Base-by-base conservation (phyloP, 2,329 filamentous ascomycete species). In the Colletotrichum endophyticum region DNA sequence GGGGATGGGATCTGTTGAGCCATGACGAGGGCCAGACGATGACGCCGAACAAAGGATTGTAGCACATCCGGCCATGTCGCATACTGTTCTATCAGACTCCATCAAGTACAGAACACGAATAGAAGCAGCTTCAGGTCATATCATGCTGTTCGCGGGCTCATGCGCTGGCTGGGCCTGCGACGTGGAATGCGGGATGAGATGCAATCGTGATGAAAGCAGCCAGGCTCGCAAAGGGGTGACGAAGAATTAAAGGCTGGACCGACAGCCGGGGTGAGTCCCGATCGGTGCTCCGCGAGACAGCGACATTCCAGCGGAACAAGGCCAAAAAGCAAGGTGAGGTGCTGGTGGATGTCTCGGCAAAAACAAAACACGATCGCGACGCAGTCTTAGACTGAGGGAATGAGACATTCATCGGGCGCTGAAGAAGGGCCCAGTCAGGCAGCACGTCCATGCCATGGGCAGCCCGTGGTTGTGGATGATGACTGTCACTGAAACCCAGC, bases 241-340 rank as follows among this genome's bases (percentile, higher is more conserved):
- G 25, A 19, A 32, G 56, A 6, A 36, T 44, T 39, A 19, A 59
- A 59, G 30, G n/a, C 15, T 25, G 30, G 66, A 16, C 49, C 19
- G 64, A 32, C 39, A 59, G 49, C 19, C 59, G 59, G 44, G 16
- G 9, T 36, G 30, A 68, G 56, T 27, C 56, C 56, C 28, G 73
- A 22, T 22, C 30, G 28, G 59, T 32, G 57, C 30, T 39, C 57
- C 49, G 59, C 28, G 59, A 66, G 71, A 76, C 74, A 74, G 28
- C 2, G 34, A 49, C 73, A 76, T 74, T 74, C 74, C 74, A 76
- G 71, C 34, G 70, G 32, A 12, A 57, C 30, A 56, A 69, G 63
- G 49, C 57, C 56, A 57, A 53, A 22, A 6, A 32, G 28, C 53
- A 36, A 44, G 49, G 16, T 69, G 53, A 66, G 19, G 39, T 39